Conservation (phyloP, 768 basidiomycete genomes). For the Leccinum sublutescens region DNA sequence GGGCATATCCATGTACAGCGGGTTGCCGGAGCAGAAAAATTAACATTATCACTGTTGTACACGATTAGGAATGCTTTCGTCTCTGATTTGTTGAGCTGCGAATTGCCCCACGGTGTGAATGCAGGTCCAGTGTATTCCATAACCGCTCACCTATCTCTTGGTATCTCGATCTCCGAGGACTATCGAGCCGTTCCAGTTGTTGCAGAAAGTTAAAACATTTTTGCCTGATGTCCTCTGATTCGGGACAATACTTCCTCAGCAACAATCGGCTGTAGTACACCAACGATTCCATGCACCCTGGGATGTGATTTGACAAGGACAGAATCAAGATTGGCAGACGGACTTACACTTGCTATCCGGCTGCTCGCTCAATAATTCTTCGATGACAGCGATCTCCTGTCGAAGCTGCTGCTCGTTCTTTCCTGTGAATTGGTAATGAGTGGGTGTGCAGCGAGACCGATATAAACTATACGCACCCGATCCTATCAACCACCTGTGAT, state of each 20-base stretch:
- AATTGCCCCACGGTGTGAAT: conserved; percentile 1
- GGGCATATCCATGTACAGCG: background rate
- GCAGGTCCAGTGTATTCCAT: background rate
- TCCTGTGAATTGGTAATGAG: conserved; percentile 41
- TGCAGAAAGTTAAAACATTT: conserved; percentile 52
- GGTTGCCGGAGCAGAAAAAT: background rate
- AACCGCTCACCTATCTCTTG: conserved; percentile 52
- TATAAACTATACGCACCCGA: conserved; percentile 46
- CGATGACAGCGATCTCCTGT: conserved; percentile 75
- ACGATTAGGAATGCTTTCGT: background rate
- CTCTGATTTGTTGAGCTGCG: conserved; percentile 23
- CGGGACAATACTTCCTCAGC: conserved; percentile 43
- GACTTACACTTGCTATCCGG: conserved; percentile 88
- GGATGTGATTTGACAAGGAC: background rate
- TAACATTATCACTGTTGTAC: background rate
- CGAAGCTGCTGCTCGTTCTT: conserved; percentile 55
- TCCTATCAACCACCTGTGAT: conserved; percentile 96
- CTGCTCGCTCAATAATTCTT: conserved; percentile 83
- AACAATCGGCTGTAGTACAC: conserved; percentile 80
- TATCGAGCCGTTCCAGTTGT: conserved; percentile 65
- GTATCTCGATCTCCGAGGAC: conserved; percentile 65
- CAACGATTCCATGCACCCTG: conserved; percentile 95
- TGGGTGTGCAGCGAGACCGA: background rate
- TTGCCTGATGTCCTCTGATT: conserved; percentile 38
- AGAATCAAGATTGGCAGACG: background rate